Percentiles rank a stretch among this genome's conserved stretches.
These are phyloP conservation scores for Lecanicillium sp. DNA, from an alignment of 2,329 filamentous ascomycete genomes.

Conservation along the genomic window DNA sequence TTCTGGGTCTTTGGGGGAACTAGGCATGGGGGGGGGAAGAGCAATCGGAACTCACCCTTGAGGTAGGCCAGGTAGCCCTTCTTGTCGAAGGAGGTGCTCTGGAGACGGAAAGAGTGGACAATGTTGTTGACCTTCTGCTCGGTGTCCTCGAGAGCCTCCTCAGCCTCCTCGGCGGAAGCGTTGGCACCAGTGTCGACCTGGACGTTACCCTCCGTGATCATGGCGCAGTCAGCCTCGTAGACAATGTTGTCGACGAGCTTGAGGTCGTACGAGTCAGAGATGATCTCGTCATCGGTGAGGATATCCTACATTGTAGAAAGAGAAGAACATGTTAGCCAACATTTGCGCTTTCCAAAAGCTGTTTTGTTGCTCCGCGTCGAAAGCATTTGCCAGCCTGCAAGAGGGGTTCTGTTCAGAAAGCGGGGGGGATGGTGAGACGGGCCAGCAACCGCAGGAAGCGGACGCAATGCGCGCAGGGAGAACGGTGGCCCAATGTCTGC, in stretches of 20 bases:
- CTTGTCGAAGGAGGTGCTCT: conserved; percentile 76
- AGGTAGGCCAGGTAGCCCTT: conserved; percentile 76
- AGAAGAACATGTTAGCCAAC: not conserved
- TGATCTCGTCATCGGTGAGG: conserved; percentile 84
- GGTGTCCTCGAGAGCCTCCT: conserved; percentile 64
- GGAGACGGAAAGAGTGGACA: conserved; percentile 83
- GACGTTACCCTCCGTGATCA: conserved; percentile 74
- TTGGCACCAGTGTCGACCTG: conserved; percentile 87
- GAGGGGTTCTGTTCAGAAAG: conserved; percentile 1
- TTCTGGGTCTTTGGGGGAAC: no score
- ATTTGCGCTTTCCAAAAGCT: no score
- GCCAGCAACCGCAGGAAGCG: not conserved
- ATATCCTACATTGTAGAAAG: conserved; percentile 58
- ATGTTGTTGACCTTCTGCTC: conserved; percentile 82
- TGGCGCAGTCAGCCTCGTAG: conserved; percentile 88
- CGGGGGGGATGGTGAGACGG: not conserved
- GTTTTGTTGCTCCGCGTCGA: no score
- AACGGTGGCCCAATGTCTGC: not conserved
- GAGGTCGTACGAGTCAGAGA: conserved; percentile 89
- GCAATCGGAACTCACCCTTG: conserved; percentile 60
- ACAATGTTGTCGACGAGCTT: conserved; percentile 71
- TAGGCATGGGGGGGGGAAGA: not conserved
- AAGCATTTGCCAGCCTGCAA: no score
- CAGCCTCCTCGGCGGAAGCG: conserved; percentile 86
- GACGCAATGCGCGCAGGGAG: not conserved